phyloP scores from a whole-genome alignment of 139 green algal species.

The Ettlia oleoabundans region DNA sequence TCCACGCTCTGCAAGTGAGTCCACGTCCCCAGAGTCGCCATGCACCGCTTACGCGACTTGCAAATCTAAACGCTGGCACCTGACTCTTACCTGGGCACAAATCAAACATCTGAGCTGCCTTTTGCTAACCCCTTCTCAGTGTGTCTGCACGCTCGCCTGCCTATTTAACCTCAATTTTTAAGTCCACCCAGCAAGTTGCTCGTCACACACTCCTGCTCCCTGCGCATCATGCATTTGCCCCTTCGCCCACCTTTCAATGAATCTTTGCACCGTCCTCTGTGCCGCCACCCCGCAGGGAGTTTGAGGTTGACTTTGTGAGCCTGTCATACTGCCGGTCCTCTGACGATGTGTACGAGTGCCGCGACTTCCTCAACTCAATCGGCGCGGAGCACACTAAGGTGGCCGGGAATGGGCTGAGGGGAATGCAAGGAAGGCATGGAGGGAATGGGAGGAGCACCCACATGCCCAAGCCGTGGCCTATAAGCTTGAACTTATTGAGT shows the following conservation, averaged over 20 bases:
- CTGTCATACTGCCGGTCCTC: slow-evolving; percentile 62
- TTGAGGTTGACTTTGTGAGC: slow-evolving; percentile 74
- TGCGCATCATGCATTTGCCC: neutral
- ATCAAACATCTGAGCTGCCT: too few species aligned
- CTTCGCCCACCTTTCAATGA: too few species aligned
- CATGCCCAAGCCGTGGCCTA: too few species aligned
- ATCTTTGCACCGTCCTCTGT: too few species aligned
- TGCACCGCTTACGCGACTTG: neutral
- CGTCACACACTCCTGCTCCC: neutral
- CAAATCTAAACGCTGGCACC: neutral
- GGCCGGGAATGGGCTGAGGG: neutral
- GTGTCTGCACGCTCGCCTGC: too few species aligned
- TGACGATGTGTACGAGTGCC: slow-evolving; percentile 78
- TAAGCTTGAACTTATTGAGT: neutral
- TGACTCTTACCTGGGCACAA: too few species aligned
- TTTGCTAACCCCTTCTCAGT: neutral
- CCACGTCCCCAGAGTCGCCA: too few species aligned
- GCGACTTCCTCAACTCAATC: slow-evolving; percentile 77
- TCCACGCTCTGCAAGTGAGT: slow-evolving; percentile 23
- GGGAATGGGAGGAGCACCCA: neutral
- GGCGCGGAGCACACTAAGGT: slow-evolving; percentile 71
- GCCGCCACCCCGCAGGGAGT: slow-evolving; percentile 51
- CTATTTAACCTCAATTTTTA: too few species aligned
- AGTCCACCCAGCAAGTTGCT: neutral
- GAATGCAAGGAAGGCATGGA: neutral